A percentile compares a stretch with the other conserved stretches of the same genome.
These are phyloP conservation scores for Sphaceloma murrayae DNA, from an alignment of 2,329 filamentous ascomycete genomes.

Conservation along the genomic window DNA sequence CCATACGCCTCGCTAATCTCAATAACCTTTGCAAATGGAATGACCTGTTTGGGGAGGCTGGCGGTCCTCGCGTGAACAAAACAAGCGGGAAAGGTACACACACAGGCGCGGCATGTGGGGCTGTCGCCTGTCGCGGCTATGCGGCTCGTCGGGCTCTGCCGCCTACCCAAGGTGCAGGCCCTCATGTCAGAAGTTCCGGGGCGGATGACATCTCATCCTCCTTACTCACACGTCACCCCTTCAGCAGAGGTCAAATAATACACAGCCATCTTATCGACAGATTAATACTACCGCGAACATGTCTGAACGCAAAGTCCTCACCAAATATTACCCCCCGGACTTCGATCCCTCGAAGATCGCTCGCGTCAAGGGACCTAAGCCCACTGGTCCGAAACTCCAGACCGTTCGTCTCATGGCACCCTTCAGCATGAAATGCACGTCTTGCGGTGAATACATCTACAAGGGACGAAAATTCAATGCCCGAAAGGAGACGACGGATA, in stretches of 20 bases:
- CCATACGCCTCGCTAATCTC: neutral
- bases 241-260: neutral
- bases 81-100: too few species aligned
- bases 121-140: neutral
- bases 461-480: constrained; percentile 93
- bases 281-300: constrained; percentile 40
- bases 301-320: constrained; percentile 78
- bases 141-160: neutral
- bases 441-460: constrained; percentile 74
- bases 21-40: neutral
- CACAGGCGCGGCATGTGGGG: too few species aligned
- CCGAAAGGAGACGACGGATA: constrained; percentile 81
- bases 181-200: neutral
- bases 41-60: too few species aligned
- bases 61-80: too few species aligned
- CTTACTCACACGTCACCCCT: neutral
- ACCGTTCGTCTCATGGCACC: constrained; percentile 86
- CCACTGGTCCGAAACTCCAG: constrained; percentile 68
- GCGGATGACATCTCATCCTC: neutral
- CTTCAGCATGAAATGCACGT: constrained; percentile 66
- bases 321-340: constrained; percentile 60
- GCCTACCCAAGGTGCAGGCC: too few species aligned
- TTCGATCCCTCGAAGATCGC: constrained; percentile 81
- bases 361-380: constrained; percentile 56
- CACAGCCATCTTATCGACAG: neutral